A percentile compares a stretch with the other conserved stretches of the same genome.
Conservation (phyloP, 371 early-diverging fungal genomes). For the Apophysomyces sp. region DNA sequence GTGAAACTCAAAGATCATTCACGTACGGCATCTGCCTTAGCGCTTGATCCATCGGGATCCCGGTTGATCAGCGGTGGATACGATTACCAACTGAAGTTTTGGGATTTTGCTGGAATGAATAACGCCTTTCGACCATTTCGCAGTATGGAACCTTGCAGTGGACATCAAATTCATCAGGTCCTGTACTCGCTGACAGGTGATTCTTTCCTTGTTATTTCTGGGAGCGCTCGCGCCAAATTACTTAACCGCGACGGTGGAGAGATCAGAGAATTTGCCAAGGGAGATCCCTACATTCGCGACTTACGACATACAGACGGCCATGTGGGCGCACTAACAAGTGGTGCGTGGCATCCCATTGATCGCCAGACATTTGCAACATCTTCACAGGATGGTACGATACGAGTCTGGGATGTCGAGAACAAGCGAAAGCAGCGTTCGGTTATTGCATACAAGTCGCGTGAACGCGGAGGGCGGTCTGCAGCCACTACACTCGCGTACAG, state of each 20-base stretch:
- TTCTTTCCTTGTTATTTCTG: constrained; percentile 77
- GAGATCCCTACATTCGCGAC: constrained; percentile 94
- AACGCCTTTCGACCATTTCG: constrained; percentile 74
- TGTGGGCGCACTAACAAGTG: constrained; percentile 76
- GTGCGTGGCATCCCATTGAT: constrained; percentile 81
- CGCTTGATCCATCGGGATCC: constrained; percentile 83
- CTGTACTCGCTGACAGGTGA: constrained; percentile 81
- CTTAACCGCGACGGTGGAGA: constrained; percentile 79
- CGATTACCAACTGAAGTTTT: constrained; percentile 81
- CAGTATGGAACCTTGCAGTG: constrained; percentile 78
- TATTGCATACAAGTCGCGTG: constrained; percentile 74
- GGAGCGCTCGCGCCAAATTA: constrained; percentile 71
- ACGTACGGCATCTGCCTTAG: constrained; percentile 76
- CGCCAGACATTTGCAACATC: constrained; percentile 74
- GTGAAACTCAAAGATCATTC: constrained; percentile 66
- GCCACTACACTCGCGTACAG: constrained; percentile 71
- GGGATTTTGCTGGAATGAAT: constrained; percentile 94
- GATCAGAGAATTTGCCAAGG: constrained; percentile 77
- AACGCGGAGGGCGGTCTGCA: constrained; percentile 68
- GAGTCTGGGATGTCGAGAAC: constrained; percentile 87
- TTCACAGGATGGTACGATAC: constrained; percentile 83
- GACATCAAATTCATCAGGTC: constrained; percentile 85
- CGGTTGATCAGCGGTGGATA: constrained; percentile 82
- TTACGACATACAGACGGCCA: constrained; percentile 88
- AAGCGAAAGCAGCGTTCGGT: constrained; percentile 74